Evolutionary conservation across 2,329 filamentous ascomycete genomes (phyloP), one percentile per base, ranked within the genome.

Genomic region (Davidsoniella neocaledoniae): DNA sequence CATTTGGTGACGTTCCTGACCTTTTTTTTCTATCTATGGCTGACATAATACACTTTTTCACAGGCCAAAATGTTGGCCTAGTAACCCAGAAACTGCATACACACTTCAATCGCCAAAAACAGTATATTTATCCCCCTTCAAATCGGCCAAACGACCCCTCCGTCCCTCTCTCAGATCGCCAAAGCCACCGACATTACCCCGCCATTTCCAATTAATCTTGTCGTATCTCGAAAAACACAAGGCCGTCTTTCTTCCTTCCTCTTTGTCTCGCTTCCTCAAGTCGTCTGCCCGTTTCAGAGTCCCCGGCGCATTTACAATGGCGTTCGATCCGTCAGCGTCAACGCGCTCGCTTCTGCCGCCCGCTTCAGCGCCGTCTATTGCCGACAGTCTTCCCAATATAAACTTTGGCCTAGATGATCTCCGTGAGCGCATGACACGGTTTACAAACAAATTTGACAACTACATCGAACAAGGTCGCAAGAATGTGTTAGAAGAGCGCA

Each of bases 371-470:
- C 74, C 78, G 12, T 83, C 80, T 5, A 77, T 85, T 68, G 81
- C 80, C 40, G 83, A 87, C 62, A 77, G 78, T 46, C 77, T 98
- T 7, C 91, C 91, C 36, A 85, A 75, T 62, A 84, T 94, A 64
- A 87, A 94, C 65, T 96, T 98, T 64, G 87, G 87, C 52, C 96
- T 96, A 64, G 88, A 96, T 58, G 86, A 95, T 57, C 68, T 98
- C 61, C 88, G 90, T 66, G 86, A 90, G 60, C 84, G 87, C 66
- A 96, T 98, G 91, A 76, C 81, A 49, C 86, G 84, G 55, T 98
- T 98, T 63, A 95, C 84, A 0, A 74, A 78, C 7, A 83, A 79
- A 58, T 98, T 98, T 58, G 91, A 98, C 62, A 79, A 81, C 0
- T 96, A 95, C 58, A 95, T 98, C 55, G 90, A 94, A 60, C 80